Base-by-base conservation (phyloP, 495 filamentous ascomycete genomes). In the Polyplosphaeria fusca region DNA sequence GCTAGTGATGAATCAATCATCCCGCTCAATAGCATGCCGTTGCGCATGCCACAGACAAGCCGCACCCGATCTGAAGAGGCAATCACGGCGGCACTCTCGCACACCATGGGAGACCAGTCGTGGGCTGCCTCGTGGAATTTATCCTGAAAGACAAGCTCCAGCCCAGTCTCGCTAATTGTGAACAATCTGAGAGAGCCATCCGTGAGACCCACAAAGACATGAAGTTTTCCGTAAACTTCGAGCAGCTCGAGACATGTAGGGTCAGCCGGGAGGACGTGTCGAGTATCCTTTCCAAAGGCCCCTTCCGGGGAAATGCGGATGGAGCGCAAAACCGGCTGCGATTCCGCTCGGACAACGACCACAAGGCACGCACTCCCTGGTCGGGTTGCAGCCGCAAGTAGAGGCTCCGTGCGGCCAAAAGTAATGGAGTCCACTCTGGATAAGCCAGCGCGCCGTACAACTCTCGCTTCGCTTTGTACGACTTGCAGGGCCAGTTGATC, bases 1-100 rank as follows among this genome's bases (percentile, higher is more conserved):
- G n/a, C 9, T 43, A 20, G 19, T 12, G 40, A 5, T 11, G 26
- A 46, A 23, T 46, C 43, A 7, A 23, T 24, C 1, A 2, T 32
- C 22, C 14, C 52, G 19, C 3, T 49, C 1, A 56, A 16, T 3
- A 69, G n/a, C 11, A 42, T 56, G 11, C 69, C 69, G 28, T 71
- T 60, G 23, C 69, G 67, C 19, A 65, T 57, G 1, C 69, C 69
- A 41, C 67, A 67, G 3, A 66, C 44, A 28, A 67, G n/a, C n/a
- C 26, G 11, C 38, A 4, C 16, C 18, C 19, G 46, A 55, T 12
- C 9, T 18, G 9, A n/a, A 12, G 4, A 32, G 11, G 26, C 20
- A 1, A 65, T 22, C 23, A 61, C 18, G 13, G 51, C 53, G 24
- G 59, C 54, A 44, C 38, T 66, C n/a, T 66, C 63, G 26, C 63